Percentiles rank a stretch among this genome's conserved stretches.
phyloP scores from a whole-genome alignment of 2,329 filamentous ascomycete genomes.

The Diaporthe helianthi region DNA sequence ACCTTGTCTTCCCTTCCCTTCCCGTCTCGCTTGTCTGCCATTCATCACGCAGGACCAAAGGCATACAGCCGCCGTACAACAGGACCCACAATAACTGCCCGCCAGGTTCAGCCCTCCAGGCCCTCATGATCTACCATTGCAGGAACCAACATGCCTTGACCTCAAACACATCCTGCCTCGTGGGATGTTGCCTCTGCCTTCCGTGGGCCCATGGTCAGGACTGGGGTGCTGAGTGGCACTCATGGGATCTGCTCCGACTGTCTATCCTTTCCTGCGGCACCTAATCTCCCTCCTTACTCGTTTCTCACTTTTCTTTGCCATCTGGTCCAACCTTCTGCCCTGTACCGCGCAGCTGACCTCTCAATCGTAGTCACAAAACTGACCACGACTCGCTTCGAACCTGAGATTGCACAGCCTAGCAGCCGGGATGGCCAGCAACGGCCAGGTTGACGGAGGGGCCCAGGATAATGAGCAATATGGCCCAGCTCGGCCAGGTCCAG shows the following conservation, averaged over 20 bases:
- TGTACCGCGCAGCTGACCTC: not conserved
- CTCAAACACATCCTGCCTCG: constrained; percentile 14
- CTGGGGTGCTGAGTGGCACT: not conserved
- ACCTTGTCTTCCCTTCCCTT: not conserved
- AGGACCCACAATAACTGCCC: constrained; percentile 13
- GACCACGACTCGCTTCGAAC: not conserved
- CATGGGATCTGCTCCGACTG: not conserved
- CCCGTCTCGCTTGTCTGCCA: constrained; percentile 5
- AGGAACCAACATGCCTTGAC: constrained; percentile 4
- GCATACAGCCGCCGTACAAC: constrained; percentile 11
- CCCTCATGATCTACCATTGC: constrained; percentile 1
- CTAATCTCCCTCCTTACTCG: not conserved
- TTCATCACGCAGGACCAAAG: not conserved
- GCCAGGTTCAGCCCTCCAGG: not conserved
- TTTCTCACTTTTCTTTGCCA: not conserved
- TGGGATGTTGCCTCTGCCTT: not conserved
- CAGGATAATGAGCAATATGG: not conserved
- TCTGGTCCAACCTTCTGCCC: not conserved
- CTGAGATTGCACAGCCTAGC: not conserved
- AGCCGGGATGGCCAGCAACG: constrained; percentile 2
- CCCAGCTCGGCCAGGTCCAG: not conserved
- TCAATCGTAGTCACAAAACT: not conserved
- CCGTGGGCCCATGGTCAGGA: not conserved
- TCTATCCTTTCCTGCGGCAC: not conserved
- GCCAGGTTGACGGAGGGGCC: not conserved